Conservation (phyloP, 169 alveolate species). For the Plasmodium ovale region DNA sequence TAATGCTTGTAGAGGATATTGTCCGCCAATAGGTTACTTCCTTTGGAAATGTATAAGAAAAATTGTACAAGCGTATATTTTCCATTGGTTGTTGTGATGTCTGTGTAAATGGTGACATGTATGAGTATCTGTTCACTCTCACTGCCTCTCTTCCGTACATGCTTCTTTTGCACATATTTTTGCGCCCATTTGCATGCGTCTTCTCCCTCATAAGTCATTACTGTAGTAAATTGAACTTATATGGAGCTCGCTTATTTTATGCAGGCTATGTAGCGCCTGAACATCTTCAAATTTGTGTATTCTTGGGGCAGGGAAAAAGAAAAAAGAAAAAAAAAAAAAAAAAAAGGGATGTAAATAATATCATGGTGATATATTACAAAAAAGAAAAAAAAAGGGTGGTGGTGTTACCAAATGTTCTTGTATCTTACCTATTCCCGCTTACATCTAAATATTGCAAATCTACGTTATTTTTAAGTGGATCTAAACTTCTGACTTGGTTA, state of each 20-base stretch:
- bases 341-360: neutral
- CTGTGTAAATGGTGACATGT: too few relatives aligned
- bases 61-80: neutral
- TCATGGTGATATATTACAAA: neutral
- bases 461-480: constrained; percentile 33
- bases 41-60: constrained; percentile 7
- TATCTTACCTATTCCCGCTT: constrained; percentile 72
- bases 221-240: constrained; percentile 67
- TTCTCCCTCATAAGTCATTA: constrained; percentile 11
- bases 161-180: neutral
- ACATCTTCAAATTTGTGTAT: constrained; percentile 59
- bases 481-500: constrained; percentile 33
- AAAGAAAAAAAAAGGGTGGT: neutral
- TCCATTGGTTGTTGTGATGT: too few relatives aligned
- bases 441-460: constrained; percentile 46
- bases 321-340: neutral
- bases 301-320: constrained; percentile 19
- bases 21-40: constrained; percentile 9
- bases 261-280: constrained; percentile 24
- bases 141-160: too few relatives aligned
- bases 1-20: constrained; percentile 40
- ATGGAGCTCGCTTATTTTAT: constrained; percentile 41
- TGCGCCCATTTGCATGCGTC: neutral
- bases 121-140: too few relatives aligned
- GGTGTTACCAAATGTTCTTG: too few relatives aligned